Base-by-base conservation (phyloP, 495 filamentous ascomycete species). In the Xylaria bambusicola region DNA sequence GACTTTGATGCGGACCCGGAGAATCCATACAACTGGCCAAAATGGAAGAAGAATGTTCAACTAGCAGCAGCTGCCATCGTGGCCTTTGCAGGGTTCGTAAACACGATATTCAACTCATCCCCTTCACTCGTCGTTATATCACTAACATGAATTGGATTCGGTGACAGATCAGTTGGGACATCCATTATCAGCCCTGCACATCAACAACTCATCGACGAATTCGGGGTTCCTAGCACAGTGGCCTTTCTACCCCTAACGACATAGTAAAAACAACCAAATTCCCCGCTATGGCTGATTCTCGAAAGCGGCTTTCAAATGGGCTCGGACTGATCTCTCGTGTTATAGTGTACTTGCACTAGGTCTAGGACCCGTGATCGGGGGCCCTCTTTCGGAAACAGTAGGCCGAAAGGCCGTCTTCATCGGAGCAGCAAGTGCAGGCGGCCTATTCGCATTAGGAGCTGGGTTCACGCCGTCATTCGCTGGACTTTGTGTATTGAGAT, bases 11-110 rank as follows among this genome's bases (percentile, higher is more conserved):
- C 82, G 42, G 84, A 87, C 66, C 74, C 75, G 7, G 70, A 75
- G n/a, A 86, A 86, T 62, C 85, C 85, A 4, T 74, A 77, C 61
- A 87, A 87, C 68, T 88, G 85, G 85, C 69, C 85, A 10, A 56
- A 64, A 29, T 70, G 72, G 63, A 84, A 80, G 62, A 75, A 83
- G 54, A 64, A 69, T 21, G 59, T 71, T 31, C 78, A 84, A 51
- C 66, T 80, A 12, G 56, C 77, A 38, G 69, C 79, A 38, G 76
- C 79, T 38, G 73, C 80, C 0, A 63, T 82, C 6, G 74, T 81
- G 47, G 72, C 70, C 13, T 75, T 81, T 52, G 47, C 74, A 1
- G 71, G 71, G 78, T 77, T 64, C 49, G 73, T 61, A 38, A 31
- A 0, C 6, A 33, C 6, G 0, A 33, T 33, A 33, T 33, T 12